A percentile compares a stretch with the other conserved stretches of the same genome.
These are phyloP conservation scores for Kitagawia praeruptora DNA, from an alignment of 129 eudicot genomes.

Conservation along the genomic window DNA sequence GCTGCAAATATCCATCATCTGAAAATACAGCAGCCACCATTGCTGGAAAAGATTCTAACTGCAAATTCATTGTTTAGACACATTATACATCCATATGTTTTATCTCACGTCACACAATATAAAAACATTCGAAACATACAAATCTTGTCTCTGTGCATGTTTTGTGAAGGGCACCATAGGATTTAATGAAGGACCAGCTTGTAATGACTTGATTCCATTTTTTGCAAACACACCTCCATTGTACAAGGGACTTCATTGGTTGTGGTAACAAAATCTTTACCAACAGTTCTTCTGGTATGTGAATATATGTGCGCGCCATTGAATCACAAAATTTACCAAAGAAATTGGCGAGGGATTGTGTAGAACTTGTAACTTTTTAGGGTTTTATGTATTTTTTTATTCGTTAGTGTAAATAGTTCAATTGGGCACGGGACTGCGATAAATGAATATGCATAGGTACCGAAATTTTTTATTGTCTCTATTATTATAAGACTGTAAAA, in stretches of 20 bases:
- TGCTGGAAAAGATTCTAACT: conserved; percentile 10
- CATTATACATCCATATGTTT: not conserved
- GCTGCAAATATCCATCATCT: conserved; percentile 2
- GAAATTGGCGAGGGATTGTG: no score
- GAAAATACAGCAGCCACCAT: conserved; percentile 10
- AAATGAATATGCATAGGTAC: no score
- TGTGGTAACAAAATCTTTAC: not conserved
- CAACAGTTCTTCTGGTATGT: not conserved
- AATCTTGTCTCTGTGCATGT: no score
- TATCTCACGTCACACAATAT: not conserved
- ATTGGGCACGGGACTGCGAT: no score
- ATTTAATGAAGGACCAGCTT: no score
- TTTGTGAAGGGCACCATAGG: no score
- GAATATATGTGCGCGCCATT: not conserved
- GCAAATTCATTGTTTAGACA: not conserved
- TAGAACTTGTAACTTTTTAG: no score
- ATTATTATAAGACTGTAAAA: no score
- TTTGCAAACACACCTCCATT: not conserved
- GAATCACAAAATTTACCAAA: no score
- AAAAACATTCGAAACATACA: not conserved
- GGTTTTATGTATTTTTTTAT: no score
- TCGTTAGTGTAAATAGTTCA: no score
- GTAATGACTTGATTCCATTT: not conserved
- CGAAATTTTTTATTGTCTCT: no score
- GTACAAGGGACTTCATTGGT: not conserved